Conservation (phyloP, 805 yeast genomes). For the Priceomyces castillae region DNA sequence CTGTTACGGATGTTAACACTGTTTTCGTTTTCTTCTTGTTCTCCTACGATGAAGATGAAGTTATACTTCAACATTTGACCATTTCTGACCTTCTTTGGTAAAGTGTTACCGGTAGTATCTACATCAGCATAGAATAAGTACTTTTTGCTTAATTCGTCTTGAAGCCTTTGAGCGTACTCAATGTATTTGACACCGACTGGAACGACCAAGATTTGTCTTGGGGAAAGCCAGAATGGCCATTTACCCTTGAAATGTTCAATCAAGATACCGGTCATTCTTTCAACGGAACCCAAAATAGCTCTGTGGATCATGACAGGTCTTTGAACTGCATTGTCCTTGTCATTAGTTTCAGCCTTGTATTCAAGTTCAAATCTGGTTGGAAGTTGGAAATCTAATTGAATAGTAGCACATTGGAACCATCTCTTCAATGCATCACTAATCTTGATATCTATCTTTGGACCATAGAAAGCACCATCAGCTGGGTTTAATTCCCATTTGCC, state of each 20-base stretch:
- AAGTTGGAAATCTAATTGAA: constrained; percentile 97
- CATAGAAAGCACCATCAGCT: constrained; percentile 97
- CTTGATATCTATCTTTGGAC: constrained; percentile 95
- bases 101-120: constrained; percentile 91
- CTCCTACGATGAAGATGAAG: constrained; percentile 96
- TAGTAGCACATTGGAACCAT: constrained; percentile 99
- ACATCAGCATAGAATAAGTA: constrained; percentile 89
- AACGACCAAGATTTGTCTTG: constrained; percentile 93
- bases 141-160: constrained; percentile 57
- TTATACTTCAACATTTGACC: constrained; percentile 95
- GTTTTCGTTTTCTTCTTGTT: constrained; percentile 74
- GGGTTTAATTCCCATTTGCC: constrained; percentile 92
- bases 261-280: constrained; percentile 98
- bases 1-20: constrained; percentile 96
- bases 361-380: constrained; percentile 91
- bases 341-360: constrained; percentile 65
- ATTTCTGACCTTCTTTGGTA: constrained; percentile 96
- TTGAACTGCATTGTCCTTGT: constrained; percentile 52
- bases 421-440: constrained; percentile 90
- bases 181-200: constrained; percentile 95
- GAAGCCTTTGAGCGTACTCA: constrained; percentile 84
- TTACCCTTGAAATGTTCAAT: constrained; percentile 98
- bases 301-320: constrained; percentile 99
- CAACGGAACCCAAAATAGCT: constrained; percentile 97
- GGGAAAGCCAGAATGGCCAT: constrained; percentile 99